phyloP scores from a whole-genome alignment of 139 green algal genomes.

The Closterium sp. region DNA sequence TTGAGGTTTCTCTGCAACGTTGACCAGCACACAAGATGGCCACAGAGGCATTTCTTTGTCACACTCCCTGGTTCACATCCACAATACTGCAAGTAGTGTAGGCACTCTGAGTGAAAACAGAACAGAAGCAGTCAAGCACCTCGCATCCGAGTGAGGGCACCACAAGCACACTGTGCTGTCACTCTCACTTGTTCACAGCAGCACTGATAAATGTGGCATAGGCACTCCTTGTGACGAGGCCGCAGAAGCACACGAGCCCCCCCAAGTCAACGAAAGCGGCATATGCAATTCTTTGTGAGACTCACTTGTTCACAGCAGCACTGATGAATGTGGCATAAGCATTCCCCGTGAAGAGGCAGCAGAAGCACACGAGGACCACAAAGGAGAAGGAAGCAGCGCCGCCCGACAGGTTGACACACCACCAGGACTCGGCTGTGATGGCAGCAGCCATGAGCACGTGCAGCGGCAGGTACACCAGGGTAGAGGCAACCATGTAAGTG shows the following conservation, averaged over 20 bases:
- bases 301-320: background rate
- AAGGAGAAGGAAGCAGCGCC: slow-evolving; percentile 46
- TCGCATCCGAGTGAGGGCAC: no score
- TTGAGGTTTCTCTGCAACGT: no score
- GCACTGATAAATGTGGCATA: slow-evolving; percentile 29
- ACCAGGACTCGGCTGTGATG: slow-evolving; percentile 46
- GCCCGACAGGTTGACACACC: slow-evolving; percentile 31
- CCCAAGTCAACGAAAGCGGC: slow-evolving; percentile 2
- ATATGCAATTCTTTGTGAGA: background rate
- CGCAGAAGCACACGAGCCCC: background rate
- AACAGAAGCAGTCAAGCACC: no score
- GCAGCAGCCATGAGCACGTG: slow-evolving; percentile 41
- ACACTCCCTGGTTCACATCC: background rate
- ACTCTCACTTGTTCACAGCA: no score
- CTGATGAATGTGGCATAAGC: slow-evolving; percentile 49
- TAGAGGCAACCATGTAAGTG: slow-evolving; percentile 49
- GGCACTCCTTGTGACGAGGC: background rate
- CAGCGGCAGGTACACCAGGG: slow-evolving; percentile 48
- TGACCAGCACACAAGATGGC: no score
- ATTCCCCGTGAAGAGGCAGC: slow-evolving; percentile 40
- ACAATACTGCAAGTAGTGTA: no score
- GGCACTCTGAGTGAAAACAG: background rate
- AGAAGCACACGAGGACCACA: slow-evolving; percentile 41
- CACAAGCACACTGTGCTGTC: no score
- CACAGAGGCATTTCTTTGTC: no score